Base-by-base conservation (phyloP, 2,329 filamentous ascomycete species). In the Fusarium setosum region DNA sequence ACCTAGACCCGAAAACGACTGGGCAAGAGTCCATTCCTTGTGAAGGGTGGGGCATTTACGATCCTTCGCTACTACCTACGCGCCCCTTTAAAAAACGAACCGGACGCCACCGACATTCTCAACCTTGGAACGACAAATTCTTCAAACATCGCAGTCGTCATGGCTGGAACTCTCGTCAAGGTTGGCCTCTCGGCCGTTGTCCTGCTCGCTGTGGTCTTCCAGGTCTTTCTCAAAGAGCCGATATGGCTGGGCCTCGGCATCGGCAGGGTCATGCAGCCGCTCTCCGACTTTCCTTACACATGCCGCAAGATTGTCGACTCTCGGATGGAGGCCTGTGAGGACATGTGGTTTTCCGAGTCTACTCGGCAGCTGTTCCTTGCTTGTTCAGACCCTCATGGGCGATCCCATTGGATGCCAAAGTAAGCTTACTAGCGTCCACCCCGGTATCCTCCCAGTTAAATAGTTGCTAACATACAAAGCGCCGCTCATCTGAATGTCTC, bases 301-400 rank as follows among this genome's bases (percentile, higher is more conserved):
- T 72, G 70, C n/a, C 70, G 69, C 12, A 61, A 53, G 23, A 72
- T 73, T 7, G 40, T 52, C 1, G 57, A 73, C 12, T 18, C 49
- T 2, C 41, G 54, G 0, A 34, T 72, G 34, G 59, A 72, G n/a
- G 68, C 70, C 1, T 72, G 70, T 13, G 70, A 72, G 12, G 70
- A 72, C 23, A 72, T 73, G 70, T 73, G 71, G 56, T 15, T 73
- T 1, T 73, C 70, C 0, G 57, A 65, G 1, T 60, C 62, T 7
- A 73, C 68, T 0, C 54, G 70, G 0, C 70, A 69, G 12, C 9
- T 72, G 9, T 72, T 72, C 24, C 67, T 72, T 3, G 67, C 69
- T 1, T 72, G 70, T 3, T 72, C 70, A 1, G 69, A 72, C 35
- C 56, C 70, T 2, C 10, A 38, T 8, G 15, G 61, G 1, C 61